Conservation (phyloP, 129 eudicot genomes). For the Flaveria sonorensis region DNA sequence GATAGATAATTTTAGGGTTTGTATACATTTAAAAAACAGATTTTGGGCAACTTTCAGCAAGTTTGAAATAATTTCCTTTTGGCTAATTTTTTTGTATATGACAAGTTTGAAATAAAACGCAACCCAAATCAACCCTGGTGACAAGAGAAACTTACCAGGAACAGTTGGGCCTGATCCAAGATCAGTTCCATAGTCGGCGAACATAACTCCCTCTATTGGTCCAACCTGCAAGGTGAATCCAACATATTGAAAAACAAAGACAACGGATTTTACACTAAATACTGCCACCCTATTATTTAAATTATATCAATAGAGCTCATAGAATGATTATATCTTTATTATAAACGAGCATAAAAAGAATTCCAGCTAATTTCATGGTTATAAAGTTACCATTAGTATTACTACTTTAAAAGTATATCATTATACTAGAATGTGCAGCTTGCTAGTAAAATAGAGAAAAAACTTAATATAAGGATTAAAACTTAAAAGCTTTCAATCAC, state of each 20-base stretch:
- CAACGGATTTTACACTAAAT: not conserved
- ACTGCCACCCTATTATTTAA: not conserved
- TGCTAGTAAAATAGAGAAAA: not conserved
- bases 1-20: no score
- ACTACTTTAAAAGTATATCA: not conserved
- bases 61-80: no score
- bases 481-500: constrained; percentile 16
- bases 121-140: not conserved
- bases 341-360: not conserved
- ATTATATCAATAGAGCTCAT: not conserved
- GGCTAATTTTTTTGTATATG: no score
- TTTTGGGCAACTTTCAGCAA: no score
- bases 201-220: constrained; percentile 78
- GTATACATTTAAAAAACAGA: no score
- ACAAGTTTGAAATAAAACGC: no score
- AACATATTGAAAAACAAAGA: not conserved
- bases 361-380: not conserved
- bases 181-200: constrained; percentile 95
- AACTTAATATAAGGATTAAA: not conserved
- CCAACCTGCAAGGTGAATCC: constrained; percentile 52
- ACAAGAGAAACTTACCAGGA: constrained; percentile 53
- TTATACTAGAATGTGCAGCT: not conserved
- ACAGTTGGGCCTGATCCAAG: constrained; percentile 92
- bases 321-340: not conserved
- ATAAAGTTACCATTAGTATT: not conserved